These are phyloP conservation scores for Pseudomonodictys pantanalensis DNA, from an alignment of 495 filamentous ascomycete species.

Conservation along the genomic window DNA sequence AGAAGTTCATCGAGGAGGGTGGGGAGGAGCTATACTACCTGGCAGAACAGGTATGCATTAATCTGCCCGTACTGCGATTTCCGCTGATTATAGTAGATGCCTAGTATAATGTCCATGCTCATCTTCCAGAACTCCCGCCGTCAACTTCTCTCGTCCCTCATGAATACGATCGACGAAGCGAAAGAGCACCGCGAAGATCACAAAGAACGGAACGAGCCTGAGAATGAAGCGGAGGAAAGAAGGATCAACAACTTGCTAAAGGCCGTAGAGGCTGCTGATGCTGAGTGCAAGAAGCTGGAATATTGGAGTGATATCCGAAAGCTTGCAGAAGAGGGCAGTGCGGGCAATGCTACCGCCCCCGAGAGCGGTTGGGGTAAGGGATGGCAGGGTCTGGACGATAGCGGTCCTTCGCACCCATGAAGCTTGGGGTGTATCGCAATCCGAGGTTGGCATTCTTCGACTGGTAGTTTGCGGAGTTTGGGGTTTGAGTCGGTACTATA, in stretches of 20 bases:
- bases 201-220: slow-evolving; percentile 27
- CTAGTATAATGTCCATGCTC: slow-evolving; percentile 78
- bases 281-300: slow-evolving; percentile 63
- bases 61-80: not conserved
- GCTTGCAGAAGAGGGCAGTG: slow-evolving; percentile 55
- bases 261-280: slow-evolving; percentile 62
- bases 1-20: slow-evolving; percentile 73
- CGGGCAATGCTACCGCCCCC: slow-evolving; percentile 45
- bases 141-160: slow-evolving; percentile 67
- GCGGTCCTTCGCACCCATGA: slow-evolving; percentile 25
- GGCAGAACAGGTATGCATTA: slow-evolving; percentile 53
- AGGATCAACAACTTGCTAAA: slow-evolving; percentile 54
- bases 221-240: slow-evolving; percentile 35
- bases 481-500: too few relatives aligned
- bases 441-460: too few relatives aligned
- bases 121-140: slow-evolving; percentile 85
- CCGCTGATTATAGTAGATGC: slow-evolving; percentile 53
- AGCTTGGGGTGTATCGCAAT: too few relatives aligned
- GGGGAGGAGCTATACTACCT: slow-evolving; percentile 79
- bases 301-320: slow-evolving; percentile 74
- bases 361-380: slow-evolving; percentile 25
- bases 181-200: slow-evolving; percentile 39
- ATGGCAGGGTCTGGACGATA: slow-evolving; percentile 31
- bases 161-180: slow-evolving; percentile 56
- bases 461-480: too few relatives aligned